Base-by-base conservation (phyloP, 2,329 filamentous ascomycete genomes). In the Colletotrichum melonis region DNA sequence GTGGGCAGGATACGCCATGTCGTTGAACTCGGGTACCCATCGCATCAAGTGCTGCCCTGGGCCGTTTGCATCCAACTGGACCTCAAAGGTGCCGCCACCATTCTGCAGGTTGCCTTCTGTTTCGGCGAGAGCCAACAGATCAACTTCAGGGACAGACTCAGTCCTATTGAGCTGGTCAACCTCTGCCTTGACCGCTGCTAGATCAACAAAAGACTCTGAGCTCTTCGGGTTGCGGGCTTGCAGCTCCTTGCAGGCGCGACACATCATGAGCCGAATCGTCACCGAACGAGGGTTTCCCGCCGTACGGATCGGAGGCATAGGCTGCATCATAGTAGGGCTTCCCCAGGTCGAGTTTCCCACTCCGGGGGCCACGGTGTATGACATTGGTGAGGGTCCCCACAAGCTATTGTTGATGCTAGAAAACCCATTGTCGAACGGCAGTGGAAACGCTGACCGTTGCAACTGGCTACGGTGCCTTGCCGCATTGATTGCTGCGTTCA, bases 51-150 rank as follows among this genome's bases (percentile, higher is more conserved):
- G 80, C 70, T 82, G 82, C n/a, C 81, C 83, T 32, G 78, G 76
- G 1, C 78, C 85, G 35, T 69, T 72, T n/a, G 74, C 74, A 62
- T 90, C 88, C 52, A 88, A 86, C 74, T 88, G 89, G 75, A 93
- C 88, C 42, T 93, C 91, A 79, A 99, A 97, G 30, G 89, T 92
- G n/a, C 97, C 97, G 57, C 96, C 96, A 58, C 97, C 97, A 78
- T 98, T 98, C 72, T 92, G 91, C 2, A 86, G 81, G 78, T 93
- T 97, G 70, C 97, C 97, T 80, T 98, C 94, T 0, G 96, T 98
- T 78, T 98, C 96, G 81, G 94, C 97, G 72, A 97, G 92, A 70
- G 94, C 91, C 52, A 96, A 87, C 77, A 98, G 88, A 78, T 98
- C 95, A 30, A 88, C 79, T 86, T 91, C 81, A 76, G 86, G 81